phyloP scores from a whole-genome alignment of 2,329 filamentous ascomycete species.

The Talaromyces islandicus region DNA sequence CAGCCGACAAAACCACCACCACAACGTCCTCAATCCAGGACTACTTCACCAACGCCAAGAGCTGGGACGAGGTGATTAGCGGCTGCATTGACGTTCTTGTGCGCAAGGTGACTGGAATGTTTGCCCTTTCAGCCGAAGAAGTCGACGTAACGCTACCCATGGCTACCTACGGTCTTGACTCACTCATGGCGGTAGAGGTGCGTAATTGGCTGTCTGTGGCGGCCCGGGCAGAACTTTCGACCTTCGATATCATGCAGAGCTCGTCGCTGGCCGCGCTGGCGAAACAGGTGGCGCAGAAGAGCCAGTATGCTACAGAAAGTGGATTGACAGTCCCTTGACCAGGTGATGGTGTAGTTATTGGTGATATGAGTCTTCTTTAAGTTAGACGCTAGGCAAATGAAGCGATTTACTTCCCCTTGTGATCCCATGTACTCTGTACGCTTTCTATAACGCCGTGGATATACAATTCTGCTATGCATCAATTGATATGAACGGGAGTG shows the following conservation, averaged over 20 bases:
- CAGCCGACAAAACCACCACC: conserved; percentile 6
- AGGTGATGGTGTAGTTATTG: neutral
- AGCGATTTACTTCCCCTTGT: neutral
- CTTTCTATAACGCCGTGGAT: neutral
- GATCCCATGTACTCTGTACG: neutral
- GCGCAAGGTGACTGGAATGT: conserved; percentile 9
- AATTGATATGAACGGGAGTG: neutral
- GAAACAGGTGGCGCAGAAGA: neutral
- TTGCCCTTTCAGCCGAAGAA: conserved; percentile 18
- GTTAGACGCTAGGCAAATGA: neutral
- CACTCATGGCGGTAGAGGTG: neutral
- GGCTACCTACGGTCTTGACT: neutral
- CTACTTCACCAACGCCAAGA: neutral
- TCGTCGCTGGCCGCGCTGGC: neutral
- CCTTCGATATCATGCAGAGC: conserved; percentile 4
- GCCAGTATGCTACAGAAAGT: neutral
- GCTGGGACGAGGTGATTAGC: conserved; percentile 8
- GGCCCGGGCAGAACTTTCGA: neutral
- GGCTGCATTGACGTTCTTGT: conserved; percentile 9
- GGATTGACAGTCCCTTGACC: no score
- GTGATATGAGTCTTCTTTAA: neutral
- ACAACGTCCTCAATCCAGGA: neutral
- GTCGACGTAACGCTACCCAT: conserved; percentile 15
- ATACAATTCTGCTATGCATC: no score
- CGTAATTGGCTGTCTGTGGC: neutral